Base-by-base conservation (phyloP, 2,329 filamentous ascomycete genomes). In the Pseudohalonectria lignicola region DNA sequence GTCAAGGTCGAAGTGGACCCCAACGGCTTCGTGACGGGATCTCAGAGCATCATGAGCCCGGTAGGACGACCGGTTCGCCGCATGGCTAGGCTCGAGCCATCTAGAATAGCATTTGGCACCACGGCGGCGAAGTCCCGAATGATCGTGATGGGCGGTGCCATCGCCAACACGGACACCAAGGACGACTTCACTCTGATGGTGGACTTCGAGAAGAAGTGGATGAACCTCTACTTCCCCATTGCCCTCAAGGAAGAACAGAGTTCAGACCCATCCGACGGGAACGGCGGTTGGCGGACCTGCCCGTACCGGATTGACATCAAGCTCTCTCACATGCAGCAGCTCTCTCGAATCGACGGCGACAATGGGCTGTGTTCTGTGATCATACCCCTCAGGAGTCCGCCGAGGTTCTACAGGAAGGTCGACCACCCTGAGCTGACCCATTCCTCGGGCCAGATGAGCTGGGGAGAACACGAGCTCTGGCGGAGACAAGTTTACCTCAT, bases 41-140 rank as follows among this genome's bases (percentile, higher is more conserved):
- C 29, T 1, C 37, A 42, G 4, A 20, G 42, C 16, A 43, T 43
- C 16, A 19, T 36, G 30, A 47, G 43, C 9, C 45, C 48, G 1
- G 34, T 45, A 12, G 32, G 39, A 11, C 38, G 33, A 23, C 37
- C 34, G 31, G 41, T 45, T 31, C 54, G 56, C 2, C 42, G 51
- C 17, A 51, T 50, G 16, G 56, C 71, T 54, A 61, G 51, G 13
- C 44, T 77, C 2, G 49, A 54, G 2, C 61, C 70, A 3, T 47
- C 52, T 2, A 60, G 58, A 0, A 49, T 87, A 2, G 67, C 76
- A 15, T 81, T 87, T 46, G 82, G 84, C 0, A 62, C 76, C 30
- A 66, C 76, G 57, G 47, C 68, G 2, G 57, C 66, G 1, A 66
- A 71, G 4, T 60, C 57, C 3, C 61, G 63, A 0, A 76, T 87